Evolutionary conservation across 179 eudicot genomes (phyloP).

Genomic region (Amaranthus tricolor): DNA sequence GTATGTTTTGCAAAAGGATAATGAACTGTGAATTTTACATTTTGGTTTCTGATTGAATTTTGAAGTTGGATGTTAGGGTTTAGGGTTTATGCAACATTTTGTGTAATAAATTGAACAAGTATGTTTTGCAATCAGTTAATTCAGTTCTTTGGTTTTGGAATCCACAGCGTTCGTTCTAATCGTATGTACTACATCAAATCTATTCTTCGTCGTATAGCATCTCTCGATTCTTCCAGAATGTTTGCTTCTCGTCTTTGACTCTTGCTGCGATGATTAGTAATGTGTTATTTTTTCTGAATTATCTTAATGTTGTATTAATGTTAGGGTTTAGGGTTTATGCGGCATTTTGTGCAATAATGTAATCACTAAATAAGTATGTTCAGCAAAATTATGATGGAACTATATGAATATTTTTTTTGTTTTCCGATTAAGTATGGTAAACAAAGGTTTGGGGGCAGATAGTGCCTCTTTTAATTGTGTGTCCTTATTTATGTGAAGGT

Average conservation of each 20-base stretch:
- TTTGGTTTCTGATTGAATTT: neutral
- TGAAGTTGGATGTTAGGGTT: neutral
- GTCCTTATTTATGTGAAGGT: no score
- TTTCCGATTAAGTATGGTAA: no score
- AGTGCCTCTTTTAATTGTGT: no score
- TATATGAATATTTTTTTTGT: neutral
- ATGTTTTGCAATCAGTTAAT: neutral
- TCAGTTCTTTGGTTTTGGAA: slow-evolving; percentile 20
- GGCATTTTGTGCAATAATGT: neutral
- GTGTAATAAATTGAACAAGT: neutral
- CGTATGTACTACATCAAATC: slow-evolving; percentile 44
- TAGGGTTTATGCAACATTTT: slow-evolving; percentile 3
- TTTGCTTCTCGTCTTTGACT: slow-evolving; percentile 46
- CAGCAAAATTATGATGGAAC: neutral
- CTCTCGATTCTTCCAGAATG: slow-evolving; percentile 43
- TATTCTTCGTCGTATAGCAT: slow-evolving; percentile 47
- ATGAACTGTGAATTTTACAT: neutral
- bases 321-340: slow-evolving; percentile 12
- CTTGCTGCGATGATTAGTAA: slow-evolving; percentile 37
- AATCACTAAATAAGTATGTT: neutral
- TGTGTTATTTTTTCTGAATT: neutral
- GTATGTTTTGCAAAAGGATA: neutral
- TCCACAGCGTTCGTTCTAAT: slow-evolving; percentile 37
- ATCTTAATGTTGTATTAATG: neutral
- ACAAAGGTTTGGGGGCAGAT: no score